A percentile compares a stretch with the other conserved stretches of the same genome.
phyloP scores from a whole-genome alignment of 108 stramenopile species.

The Nitzschia sp. region DNA sequence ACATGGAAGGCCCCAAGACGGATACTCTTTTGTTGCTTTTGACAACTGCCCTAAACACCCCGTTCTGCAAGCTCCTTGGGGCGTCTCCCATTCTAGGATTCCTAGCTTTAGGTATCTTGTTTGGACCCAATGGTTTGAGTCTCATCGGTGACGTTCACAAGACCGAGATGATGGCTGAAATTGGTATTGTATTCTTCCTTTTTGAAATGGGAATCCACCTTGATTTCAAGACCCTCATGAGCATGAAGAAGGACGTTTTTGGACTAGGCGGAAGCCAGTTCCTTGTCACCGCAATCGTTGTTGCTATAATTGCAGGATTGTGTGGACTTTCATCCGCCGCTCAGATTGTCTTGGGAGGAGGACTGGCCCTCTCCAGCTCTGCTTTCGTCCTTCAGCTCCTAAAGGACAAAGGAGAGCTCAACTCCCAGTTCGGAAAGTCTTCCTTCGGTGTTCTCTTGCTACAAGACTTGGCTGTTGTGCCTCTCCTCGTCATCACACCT shows the following conservation, averaged over 20 bases:
- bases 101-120: conserved; percentile 71
- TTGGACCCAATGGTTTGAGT: conserved; percentile 85
- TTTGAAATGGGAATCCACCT: conserved; percentile 97
- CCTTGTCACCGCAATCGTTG: conserved; percentile 63
- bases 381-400: conserved; percentile 93
- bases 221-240: conserved; percentile 80
- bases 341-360: conserved; percentile 85
- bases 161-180: conserved; percentile 87
- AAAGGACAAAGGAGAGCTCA: conserved; percentile 86
- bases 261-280: conserved; percentile 90
- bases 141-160: conserved; percentile 74
- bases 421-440: conserved; percentile 81
- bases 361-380: conserved; percentile 86
- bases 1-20: conserved; percentile 79
- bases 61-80: conserved; percentile 67
- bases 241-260: conserved; percentile 89
- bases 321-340: conserved; percentile 71
- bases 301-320: conserved; percentile 56
- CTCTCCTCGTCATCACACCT: conserved; percentile 89
- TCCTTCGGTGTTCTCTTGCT: conserved; percentile 92
- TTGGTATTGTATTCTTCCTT: conserved; percentile 95
- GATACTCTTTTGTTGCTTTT: conserved; percentile 84
- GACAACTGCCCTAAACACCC: conserved; percentile 84
- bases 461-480: conserved; percentile 93
- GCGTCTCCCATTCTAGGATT: conserved; percentile 92